Percentiles rank a stretch among this genome's conserved stretches.
Conservation (phyloP, 1,139 yeast genomes). For the Dujonia santamariae region DNA sequence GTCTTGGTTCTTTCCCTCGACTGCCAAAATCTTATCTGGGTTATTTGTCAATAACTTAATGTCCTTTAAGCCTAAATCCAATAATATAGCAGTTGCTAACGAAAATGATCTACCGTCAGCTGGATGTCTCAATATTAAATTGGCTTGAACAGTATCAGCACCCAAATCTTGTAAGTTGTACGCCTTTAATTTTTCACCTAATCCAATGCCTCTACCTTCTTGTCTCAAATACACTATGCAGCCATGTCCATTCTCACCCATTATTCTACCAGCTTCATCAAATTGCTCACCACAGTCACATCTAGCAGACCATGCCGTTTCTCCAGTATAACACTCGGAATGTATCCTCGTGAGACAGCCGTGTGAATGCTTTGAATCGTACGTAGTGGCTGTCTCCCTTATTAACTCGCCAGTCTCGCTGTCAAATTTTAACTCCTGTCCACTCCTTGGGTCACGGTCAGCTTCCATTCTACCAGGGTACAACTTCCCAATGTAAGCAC, state of each 20-base stretch:
- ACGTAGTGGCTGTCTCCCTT: conserved; percentile 32
- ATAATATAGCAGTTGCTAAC: conserved; percentile 86
- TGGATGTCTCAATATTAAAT: conserved; percentile 87
- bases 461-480: conserved; percentile 81
- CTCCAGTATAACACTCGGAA: conserved; percentile 98
- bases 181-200: conserved; percentile 95
- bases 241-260: conserved; percentile 86
- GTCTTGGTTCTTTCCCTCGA: conserved; percentile 74
- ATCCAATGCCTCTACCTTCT: conserved; percentile 97
- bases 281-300: conserved; percentile 99
- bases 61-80: conserved; percentile 73
- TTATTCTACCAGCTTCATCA: conserved; percentile 92
- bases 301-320: conserved; percentile 98
- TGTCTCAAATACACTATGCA: conserved; percentile 95
- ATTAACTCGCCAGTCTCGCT: conserved; percentile 47
- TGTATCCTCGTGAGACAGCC: conserved; percentile 74
- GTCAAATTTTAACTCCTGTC: conserved; percentile 45
- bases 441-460: conserved; percentile 51
- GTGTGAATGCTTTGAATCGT: conserved; percentile 24
- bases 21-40: conserved; percentile 94
- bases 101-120: conserved; percentile 95
- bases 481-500: conserved; percentile 88
- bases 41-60: conserved; percentile 87
- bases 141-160: conserved; percentile 97
- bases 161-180: conserved; percentile 96